Evolutionary conservation across 2,329 filamentous ascomycete genomes (phyloP).

Genomic region (Dissoconium aciculare): DNA sequence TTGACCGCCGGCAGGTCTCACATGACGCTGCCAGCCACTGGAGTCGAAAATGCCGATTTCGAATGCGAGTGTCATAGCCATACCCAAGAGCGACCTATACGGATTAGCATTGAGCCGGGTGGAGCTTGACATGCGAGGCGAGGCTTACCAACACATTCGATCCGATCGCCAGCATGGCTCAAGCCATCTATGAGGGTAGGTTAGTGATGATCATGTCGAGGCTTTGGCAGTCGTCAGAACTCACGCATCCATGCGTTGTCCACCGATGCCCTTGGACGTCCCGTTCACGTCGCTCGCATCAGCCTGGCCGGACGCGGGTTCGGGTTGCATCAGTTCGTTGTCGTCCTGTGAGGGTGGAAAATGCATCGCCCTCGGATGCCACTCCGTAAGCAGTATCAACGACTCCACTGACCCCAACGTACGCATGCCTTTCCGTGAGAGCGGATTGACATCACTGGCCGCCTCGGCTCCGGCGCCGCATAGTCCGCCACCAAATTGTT

Average conservation of each 20-base stretch:
- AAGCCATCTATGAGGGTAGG: too few relatives aligned
- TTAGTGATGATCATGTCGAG: too few relatives aligned
- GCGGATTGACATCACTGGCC: constrained; percentile 50
- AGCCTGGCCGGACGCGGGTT: constrained; percentile 47
- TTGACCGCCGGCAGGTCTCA: constrained; percentile 33
- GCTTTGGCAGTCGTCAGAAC: too few relatives aligned
- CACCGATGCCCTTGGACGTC: constrained; percentile 48
- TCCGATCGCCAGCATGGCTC: constrained; percentile 86
- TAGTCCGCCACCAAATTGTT: constrained; percentile 83
- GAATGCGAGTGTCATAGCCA: constrained; percentile 75
- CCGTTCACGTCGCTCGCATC: constrained; percentile 46
- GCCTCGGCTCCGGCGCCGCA: constrained; percentile 54
- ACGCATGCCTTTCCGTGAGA: constrained; percentile 52
- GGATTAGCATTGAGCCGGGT: too few relatives aligned
- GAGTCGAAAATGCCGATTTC: constrained; percentile 93
- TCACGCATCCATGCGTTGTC: constrained; percentile 78
- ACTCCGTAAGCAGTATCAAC: constrained; percentile 84
- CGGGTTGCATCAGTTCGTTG: constrained; percentile 49
- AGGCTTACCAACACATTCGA: constrained; percentile 95
- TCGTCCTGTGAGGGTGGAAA: constrained; percentile 64
- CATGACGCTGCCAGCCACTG: constrained; percentile 44
- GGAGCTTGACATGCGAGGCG: too few relatives aligned
- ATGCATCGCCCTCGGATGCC: constrained; percentile 88
- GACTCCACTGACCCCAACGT: constrained; percentile 91
- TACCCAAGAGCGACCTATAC: constrained; percentile 92